These are phyloP conservation scores for Cardiospermum halicacabum DNA, from an alignment of 345 rosid species.

Conservation along the genomic window DNA sequence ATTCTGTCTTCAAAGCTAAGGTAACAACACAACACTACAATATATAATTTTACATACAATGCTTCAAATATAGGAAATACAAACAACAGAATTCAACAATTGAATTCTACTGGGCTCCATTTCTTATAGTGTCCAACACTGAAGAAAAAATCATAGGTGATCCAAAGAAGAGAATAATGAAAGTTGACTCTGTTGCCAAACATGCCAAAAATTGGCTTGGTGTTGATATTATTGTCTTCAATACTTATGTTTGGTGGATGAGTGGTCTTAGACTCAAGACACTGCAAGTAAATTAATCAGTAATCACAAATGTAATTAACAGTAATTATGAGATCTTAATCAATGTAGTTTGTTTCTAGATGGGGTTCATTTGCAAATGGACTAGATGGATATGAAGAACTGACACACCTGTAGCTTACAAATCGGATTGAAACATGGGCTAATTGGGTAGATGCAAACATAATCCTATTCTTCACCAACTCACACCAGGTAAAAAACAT, in stretches of 20 bases:
- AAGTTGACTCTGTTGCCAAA: conserved; percentile 73
- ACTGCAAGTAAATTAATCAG: conserved; percentile 57
- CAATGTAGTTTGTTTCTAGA: conserved; percentile 33
- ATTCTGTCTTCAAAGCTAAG: conserved; percentile 65
- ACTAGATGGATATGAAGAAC: conserved; percentile 54
- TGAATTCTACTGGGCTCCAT: conserved; percentile 96
- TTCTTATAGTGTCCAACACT: conserved; percentile 74
- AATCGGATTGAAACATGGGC: conserved; percentile 86
- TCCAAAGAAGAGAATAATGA: conserved; percentile 63
- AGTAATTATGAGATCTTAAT: too few species aligned
- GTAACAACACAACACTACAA: conserved; percentile 29
- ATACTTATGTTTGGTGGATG: conserved; percentile 99
- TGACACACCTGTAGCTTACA: conserved; percentile 63
- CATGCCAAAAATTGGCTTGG: conserved; percentile 67
- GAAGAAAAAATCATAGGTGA: conserved; percentile 60
- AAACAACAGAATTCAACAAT: conserved; percentile 69
- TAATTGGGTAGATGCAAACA: conserved; percentile 75
- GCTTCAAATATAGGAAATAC: too few species aligned
- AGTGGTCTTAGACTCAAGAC: conserved; percentile 58
- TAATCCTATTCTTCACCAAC: conserved; percentile 79
- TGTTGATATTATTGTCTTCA: conserved; percentile 75
- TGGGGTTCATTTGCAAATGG: conserved; percentile 94
- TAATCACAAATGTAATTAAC: too few species aligned
- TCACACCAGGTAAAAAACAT: conserved; percentile 79
- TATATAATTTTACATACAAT: too few species aligned